Base-by-base conservation (phyloP, 208 protist genomes). In the Porcisia deanei region DNA sequence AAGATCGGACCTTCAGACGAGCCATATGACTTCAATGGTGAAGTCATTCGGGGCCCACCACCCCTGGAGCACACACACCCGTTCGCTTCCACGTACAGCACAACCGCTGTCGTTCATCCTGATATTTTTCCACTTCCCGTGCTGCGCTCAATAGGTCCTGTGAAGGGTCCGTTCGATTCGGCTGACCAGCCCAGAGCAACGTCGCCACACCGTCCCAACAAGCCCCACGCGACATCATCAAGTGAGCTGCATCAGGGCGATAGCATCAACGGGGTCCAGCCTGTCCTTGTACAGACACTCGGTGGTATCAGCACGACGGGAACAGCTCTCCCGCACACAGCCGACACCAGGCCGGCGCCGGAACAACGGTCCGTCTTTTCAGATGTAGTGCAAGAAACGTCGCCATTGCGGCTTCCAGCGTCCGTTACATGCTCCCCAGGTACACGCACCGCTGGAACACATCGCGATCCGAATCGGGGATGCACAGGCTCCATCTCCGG, bases 281-380 rank as follows among this genome's bases (percentile, higher is more conserved):
- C 68, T 64, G 34, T 20, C 14, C 1, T 49, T n/a, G 22, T 18
- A 3, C 3, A 34, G 20, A 39, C 53, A 14, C 34, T 73, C 37
- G 47, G 47, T 16, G 71, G 34, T 41, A 68, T 58, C 12, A 18
- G 8, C 43, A 70, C 70, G 20, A 71, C 64, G 43, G 10, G 73
- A 55, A 72, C 69, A 65, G 72, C 77, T 2, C 37, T 76, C 16
- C 7, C 59, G n/a, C 52, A 52, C 45, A 76, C 71, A 30, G 8
- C 67, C 49, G 18, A 30, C 57, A 76, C 77, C 3, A 73, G 57
- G n/a, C 71, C 76, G 55, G 71, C 71, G 65, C 71, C 71, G 8
- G 18, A 34, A 37, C 65, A 57, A 5, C 53, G 20, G 30, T 25
- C 30, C n/a, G 66, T 39, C 25, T 12, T 18, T 55, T n/a, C 20